A percentile compares a stretch with the other conserved stretches of the same genome.
These are phyloP conservation scores for Barnettozyma pratensis DNA, from an alignment of 805 yeast genomes.

Conservation along the genomic window DNA sequence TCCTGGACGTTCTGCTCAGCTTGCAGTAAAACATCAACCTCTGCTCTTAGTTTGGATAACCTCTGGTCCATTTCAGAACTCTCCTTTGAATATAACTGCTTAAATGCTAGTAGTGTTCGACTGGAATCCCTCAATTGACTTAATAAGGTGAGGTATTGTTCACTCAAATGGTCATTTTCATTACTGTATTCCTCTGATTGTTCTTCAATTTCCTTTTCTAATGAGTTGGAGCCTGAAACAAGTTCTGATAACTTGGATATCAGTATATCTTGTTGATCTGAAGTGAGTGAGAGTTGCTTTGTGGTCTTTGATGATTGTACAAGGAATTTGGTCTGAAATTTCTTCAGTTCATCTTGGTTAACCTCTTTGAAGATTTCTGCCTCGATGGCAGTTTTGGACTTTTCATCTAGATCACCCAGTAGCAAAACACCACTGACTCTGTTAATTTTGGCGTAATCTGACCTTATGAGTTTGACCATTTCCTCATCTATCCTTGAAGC, in stretches of 20 bases:
- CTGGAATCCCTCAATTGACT: constrained; percentile 19
- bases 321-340: constrained; percentile 10
- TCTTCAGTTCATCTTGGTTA: constrained; percentile 2
- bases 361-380: constrained; percentile 11
- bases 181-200: background rate
- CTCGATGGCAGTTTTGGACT: constrained; percentile 1
- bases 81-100: constrained; percentile 18
- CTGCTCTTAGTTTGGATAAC: constrained; percentile 15
- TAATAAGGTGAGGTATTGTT: constrained; percentile 7
- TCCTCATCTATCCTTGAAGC: constrained; percentile 27
- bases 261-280: background rate
- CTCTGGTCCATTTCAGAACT: constrained; percentile 7
- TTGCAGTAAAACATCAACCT: constrained; percentile 19
- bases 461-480: constrained; percentile 31
- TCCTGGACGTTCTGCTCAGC: constrained; percentile 23
- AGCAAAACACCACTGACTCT: constrained; percentile 18
- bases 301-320: constrained; percentile 1
- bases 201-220: constrained; percentile 10
- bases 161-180: constrained; percentile 11
- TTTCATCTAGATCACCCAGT: constrained; percentile 19
- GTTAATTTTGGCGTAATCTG: constrained; percentile 35
- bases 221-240: constrained; percentile 7
- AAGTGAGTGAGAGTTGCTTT: background rate
- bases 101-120: constrained; percentile 19
- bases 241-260: constrained; percentile 2